phyloP scores from a whole-genome alignment of 2,329 filamentous ascomycete genomes.

The Fusarium setosum region DNA sequence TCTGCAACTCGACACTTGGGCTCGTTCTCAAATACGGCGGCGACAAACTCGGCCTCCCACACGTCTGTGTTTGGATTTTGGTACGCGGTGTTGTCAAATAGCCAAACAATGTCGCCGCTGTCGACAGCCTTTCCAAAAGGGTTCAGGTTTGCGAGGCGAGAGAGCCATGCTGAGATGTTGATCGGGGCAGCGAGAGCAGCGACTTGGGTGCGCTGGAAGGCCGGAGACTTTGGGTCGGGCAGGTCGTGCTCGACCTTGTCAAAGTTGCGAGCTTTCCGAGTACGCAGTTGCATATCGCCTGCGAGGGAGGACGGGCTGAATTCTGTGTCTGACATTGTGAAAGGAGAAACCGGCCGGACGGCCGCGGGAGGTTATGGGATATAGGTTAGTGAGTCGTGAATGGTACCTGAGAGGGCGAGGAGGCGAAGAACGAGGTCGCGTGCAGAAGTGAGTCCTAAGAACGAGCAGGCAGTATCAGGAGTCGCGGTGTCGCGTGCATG shows the following conservation, averaged over 20 bases:
- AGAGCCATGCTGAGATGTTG: slow-evolving; percentile 49
- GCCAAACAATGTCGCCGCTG: slow-evolving; percentile 81
- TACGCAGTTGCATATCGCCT: slow-evolving; percentile 61
- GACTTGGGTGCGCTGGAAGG: slow-evolving; percentile 45
- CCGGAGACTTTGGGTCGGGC: slow-evolving; percentile 47
- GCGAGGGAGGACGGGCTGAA: slow-evolving; percentile 44
- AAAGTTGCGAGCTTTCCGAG: slow-evolving; percentile 61
- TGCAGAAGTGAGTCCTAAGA: slow-evolving; percentile 30
- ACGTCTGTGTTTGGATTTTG: slow-evolving; percentile 57
- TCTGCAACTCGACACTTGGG: slow-evolving; percentile 75
- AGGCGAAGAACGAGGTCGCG: slow-evolving; percentile 25
- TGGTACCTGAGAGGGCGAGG: background rate
- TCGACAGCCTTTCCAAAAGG: slow-evolving; percentile 71
- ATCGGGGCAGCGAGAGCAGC: slow-evolving; percentile 46
- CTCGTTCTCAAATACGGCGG: slow-evolving; percentile 82
- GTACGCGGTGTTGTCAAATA: slow-evolving; percentile 91
- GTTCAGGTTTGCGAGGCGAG: slow-evolving; percentile 63
- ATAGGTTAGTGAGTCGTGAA: background rate
- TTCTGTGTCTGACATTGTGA: slow-evolving; percentile 41
- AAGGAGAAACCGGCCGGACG: slow-evolving; percentile 2
- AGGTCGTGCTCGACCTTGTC: slow-evolving; percentile 62
- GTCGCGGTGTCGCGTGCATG: slow-evolving; percentile 35
- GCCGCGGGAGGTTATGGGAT: slow-evolving; percentile 13
- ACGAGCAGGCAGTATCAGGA: slow-evolving; percentile 32
- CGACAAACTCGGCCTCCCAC: slow-evolving; percentile 88